Conservation (phyloP, 2,329 filamentous ascomycete genomes). For the Ambrosiella xylebori region DNA sequence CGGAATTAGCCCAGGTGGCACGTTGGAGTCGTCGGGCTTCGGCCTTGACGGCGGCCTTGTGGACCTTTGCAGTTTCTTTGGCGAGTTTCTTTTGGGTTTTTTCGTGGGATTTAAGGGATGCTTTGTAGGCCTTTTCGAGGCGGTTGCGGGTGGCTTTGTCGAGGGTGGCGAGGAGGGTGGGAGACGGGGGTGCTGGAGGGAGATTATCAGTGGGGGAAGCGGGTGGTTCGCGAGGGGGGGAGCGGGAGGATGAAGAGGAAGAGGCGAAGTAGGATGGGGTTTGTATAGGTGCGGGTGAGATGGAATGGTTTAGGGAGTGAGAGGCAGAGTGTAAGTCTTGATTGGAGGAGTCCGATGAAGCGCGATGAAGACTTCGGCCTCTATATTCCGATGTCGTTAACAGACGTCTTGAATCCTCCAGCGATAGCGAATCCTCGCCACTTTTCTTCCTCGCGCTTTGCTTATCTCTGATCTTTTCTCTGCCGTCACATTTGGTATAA, state of each 20-base stretch:
- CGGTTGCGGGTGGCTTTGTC: constrained; percentile 50
- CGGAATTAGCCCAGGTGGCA: neutral
- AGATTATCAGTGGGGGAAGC: constrained; percentile 26
- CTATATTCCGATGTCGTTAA: too few species aligned
- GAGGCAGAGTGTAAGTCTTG: neutral
- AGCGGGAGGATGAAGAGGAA: neutral
- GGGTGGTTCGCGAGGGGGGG: constrained; percentile 7
- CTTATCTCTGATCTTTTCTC: neutral
- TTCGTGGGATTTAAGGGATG: constrained; percentile 45
- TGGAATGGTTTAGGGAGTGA: neutral
- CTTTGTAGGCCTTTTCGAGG: constrained; percentile 50
- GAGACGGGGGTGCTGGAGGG: constrained; percentile 28
- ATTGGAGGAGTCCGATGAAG: too few species aligned
- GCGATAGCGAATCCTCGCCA: too few species aligned
- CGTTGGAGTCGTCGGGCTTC: neutral
- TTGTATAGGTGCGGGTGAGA: neutral
- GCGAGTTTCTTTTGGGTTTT: neutral
- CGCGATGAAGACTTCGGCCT: too few species aligned
- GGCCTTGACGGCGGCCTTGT: constrained; percentile 38
- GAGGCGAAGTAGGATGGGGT: neutral
- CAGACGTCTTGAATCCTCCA: too few species aligned
- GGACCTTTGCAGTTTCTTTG: constrained; percentile 24
- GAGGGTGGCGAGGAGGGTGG: constrained; percentile 39
- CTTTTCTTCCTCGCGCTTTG: neutral
- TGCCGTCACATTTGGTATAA: constrained; percentile 68